These are phyloP conservation scores for Hemileccinum impolitum DNA, from an alignment of 768 basidiomycete species.

Conservation along the genomic window DNA sequence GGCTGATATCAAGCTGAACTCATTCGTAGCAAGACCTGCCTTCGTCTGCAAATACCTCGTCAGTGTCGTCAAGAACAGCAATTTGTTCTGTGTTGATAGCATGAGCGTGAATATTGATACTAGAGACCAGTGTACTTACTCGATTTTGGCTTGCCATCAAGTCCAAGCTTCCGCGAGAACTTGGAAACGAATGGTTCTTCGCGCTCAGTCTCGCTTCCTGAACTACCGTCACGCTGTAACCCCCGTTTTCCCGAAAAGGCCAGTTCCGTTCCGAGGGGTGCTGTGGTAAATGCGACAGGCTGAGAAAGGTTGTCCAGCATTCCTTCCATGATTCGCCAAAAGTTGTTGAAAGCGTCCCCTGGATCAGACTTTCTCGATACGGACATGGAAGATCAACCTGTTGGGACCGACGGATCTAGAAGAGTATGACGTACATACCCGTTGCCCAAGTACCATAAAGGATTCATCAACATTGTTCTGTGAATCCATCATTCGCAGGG, in stretches of 20 bases:
- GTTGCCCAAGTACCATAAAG: conserved; percentile 83
- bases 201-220: conserved; percentile 63
- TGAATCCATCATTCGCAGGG: conserved; percentile 42
- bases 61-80: conserved; percentile 42
- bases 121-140: conserved; percentile 13
- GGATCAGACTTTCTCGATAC: conserved; percentile 59
- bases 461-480: conserved; percentile 78
- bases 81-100: conserved; percentile 17
- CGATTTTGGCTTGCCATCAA: conserved; percentile 20
- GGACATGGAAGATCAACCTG: conserved; percentile 1
- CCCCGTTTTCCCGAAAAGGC: conserved; percentile 12
- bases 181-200: conserved; percentile 63
- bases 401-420: conserved; percentile 1
- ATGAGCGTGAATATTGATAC: conserved; percentile 5
- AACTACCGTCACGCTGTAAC: conserved; percentile 42
- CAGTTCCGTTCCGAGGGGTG: conserved; percentile 55
- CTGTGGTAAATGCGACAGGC: conserved; percentile 74
- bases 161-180: conserved; percentile 44
- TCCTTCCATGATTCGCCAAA: conserved; percentile 86
- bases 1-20: background rate
- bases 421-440: conserved; percentile 42
- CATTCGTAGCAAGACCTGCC: conserved; percentile 37
- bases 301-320: conserved; percentile 86
- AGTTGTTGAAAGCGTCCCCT: conserved; percentile 83
- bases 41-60: conserved; percentile 61